Conservation (phyloP, 352 stramenopile genomes). For the Phytopythium cucurbitacearum region DNA sequence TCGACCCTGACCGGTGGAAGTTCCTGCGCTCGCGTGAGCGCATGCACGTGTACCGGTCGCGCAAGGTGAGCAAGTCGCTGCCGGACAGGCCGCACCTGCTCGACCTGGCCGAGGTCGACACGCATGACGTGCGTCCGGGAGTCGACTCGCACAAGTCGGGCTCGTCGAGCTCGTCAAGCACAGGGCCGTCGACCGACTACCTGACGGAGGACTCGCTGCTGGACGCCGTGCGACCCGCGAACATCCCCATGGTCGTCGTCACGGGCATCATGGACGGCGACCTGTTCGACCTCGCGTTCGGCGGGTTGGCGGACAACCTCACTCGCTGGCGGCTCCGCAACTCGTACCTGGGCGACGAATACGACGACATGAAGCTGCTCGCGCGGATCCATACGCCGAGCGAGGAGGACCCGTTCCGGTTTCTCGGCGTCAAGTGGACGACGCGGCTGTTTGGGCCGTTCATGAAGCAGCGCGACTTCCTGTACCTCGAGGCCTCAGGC, state of each 20-base stretch:
- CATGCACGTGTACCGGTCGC: slow-evolving; percentile 27
- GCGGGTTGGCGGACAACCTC: slow-evolving; percentile 23
- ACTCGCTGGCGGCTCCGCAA: slow-evolving; percentile 24
- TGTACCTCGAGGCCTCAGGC: slow-evolving; percentile 34
- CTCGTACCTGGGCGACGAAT: slow-evolving; percentile 30
- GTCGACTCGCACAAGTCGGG: slow-evolving; percentile 10
- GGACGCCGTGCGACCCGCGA: slow-evolving; percentile 15
- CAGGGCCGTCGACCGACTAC: slow-evolving; percentile 16
- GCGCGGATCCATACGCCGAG: slow-evolving; percentile 25
- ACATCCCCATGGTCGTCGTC: slow-evolving; percentile 19
- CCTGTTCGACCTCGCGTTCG: slow-evolving; percentile 28
- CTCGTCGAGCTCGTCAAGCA: not conserved
- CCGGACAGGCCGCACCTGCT: slow-evolving; percentile 13
- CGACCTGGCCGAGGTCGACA: slow-evolving; percentile 14
- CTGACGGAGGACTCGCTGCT: slow-evolving; percentile 28
- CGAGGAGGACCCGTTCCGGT: slow-evolving; percentile 31
- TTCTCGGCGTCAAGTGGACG: slow-evolving; percentile 37
- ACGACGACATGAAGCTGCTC: slow-evolving; percentile 29
- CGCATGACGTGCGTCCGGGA: slow-evolving; percentile 10
- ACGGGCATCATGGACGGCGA: slow-evolving; percentile 27
- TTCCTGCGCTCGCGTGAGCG: slow-evolving; percentile 26
- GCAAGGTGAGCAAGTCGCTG: slow-evolving; percentile 15
- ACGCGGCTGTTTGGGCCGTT: slow-evolving; percentile 22
- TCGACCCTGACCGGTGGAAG: slow-evolving; percentile 27
- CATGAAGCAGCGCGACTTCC: slow-evolving; percentile 24